These are phyloP conservation scores for Aspergillus vadensis DNA, from an alignment of 2,329 filamentous ascomycete genomes.

Conservation along the genomic window DNA sequence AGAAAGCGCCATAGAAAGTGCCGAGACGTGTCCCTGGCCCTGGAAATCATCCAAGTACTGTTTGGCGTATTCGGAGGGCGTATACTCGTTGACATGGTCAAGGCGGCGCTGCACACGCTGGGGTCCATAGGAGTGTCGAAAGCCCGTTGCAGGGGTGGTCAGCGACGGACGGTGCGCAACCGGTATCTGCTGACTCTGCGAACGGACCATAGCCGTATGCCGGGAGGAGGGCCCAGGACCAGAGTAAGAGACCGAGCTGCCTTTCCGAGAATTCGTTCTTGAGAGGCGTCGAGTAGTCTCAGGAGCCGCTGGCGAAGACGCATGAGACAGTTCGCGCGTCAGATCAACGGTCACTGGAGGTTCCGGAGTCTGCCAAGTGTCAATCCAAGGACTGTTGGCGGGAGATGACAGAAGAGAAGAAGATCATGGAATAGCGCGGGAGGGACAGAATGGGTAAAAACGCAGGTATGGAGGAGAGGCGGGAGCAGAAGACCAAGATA, in stretches of 20 bases:
- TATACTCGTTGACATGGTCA: slow-evolving; percentile 45
- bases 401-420: slow-evolving; percentile 23
- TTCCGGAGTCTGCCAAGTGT: slow-evolving; percentile 47
- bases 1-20: slow-evolving; percentile 28
- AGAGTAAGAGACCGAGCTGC: slow-evolving; percentile 23
- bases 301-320: slow-evolving; percentile 31
- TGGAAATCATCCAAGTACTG: slow-evolving; percentile 38
- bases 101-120: slow-evolving; percentile 31
- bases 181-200: slow-evolving; percentile 42
- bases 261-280: slow-evolving; percentile 32
- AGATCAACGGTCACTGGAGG: slow-evolving; percentile 34
- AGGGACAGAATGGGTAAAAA: slow-evolving; percentile 28
- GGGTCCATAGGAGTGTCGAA: slow-evolving; percentile 36
- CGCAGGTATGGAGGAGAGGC: slow-evolving; percentile 27
- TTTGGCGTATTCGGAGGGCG: slow-evolving; percentile 45
- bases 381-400: slow-evolving; percentile 42
- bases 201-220: slow-evolving; percentile 41
- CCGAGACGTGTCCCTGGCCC: slow-evolving; percentile 23
- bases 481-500: slow-evolving; percentile 43
- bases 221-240: slow-evolving; percentile 32
- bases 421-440: slow-evolving; percentile 23
- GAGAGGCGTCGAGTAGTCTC: slow-evolving; percentile 27
- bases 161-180: slow-evolving; percentile 33
- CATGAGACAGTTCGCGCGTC: slow-evolving; percentile 34
- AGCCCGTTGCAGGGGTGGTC: slow-evolving; percentile 27